A percentile compares a stretch with the other conserved stretches of the same genome.
phyloP scores from a whole-genome alignment of 2,329 filamentous ascomycete species.

The Stromatinia cepivora region DNA sequence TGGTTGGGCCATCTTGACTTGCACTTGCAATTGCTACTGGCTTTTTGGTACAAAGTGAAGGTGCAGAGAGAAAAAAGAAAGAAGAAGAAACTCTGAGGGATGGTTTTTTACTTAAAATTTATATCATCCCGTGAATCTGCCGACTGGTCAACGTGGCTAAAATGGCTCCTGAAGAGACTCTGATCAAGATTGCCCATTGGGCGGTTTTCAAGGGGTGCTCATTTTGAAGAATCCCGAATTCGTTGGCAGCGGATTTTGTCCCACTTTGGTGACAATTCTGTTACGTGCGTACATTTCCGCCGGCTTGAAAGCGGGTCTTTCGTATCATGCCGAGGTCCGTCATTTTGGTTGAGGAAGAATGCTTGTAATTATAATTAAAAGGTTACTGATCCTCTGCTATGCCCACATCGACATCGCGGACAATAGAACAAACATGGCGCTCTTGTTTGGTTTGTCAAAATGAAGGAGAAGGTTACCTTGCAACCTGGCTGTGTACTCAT shows the following conservation, averaged over 20 bases:
- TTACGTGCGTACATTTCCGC: not conserved
- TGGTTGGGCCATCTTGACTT: not conserved
- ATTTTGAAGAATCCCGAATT: not conserved
- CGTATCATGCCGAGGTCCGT: not conserved
- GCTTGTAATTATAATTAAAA: not conserved
- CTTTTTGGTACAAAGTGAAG: not conserved
- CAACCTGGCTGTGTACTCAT: not conserved
- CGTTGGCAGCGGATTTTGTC: not conserved
- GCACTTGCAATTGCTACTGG: not conserved
- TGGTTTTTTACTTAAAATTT: not conserved
- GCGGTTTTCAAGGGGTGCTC: not conserved
- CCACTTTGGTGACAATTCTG: not conserved
- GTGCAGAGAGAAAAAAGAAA: not conserved
- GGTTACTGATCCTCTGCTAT: too few species aligned
- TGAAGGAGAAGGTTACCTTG: not conserved
- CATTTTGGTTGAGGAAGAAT: not conserved
- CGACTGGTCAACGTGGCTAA: not conserved
- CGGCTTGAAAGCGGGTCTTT: conserved; percentile 12
- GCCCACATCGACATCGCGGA: not conserved
- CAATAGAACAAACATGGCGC: too few species aligned
- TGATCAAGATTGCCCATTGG: not conserved
- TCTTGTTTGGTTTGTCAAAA: not conserved
- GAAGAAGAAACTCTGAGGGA: not conserved
- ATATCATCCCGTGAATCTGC: not conserved
- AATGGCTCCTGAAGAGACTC: not conserved